Evolutionary conservation across 2,329 filamentous ascomycete species (phyloP), one percentile per base, ranked within the genome.

Genomic region (Neoascochyta sp.): DNA sequence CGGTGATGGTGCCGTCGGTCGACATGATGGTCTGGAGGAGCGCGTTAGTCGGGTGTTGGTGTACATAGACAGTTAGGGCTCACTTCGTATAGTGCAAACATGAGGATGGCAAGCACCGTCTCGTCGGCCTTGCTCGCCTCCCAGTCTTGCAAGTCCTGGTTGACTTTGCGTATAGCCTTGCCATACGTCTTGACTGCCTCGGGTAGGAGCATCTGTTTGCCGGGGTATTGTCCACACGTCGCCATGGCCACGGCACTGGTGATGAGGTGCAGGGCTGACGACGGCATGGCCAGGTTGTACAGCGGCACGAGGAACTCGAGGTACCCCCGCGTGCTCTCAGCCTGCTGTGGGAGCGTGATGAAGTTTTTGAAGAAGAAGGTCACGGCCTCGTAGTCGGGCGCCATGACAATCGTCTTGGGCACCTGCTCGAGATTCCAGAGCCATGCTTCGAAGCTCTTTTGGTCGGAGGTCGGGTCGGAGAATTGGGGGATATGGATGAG

Each of bases 331-430:
- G 57, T 57, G 16, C 48, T 58, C 27, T 65, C 63, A 4, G 54
- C 51, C 41, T 62, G 52, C 31, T 57, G 57, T 4, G 62, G 62
- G 12, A 62, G 41, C 8, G 57, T 44, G 31, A 65, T 57, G 36
- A 65, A 64, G 30, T 66, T 65, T 9, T 54, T 55, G 45, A 66
- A 65, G 45, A 66, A 66, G 49, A 66, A 66, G 2, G 60, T 55
- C 3, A 60, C 54, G 5, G 62, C 62, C 42, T 63, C 57, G 21
- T 47, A 52, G 39, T 65, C 61, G 9, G 57, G 54, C 3, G 56
- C 48, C 25, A 59, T 39, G 2, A 41, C 41, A 16, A 63, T 48
- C 9, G 42, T 50, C 0, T 39, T 32, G 6, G 58, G 54, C 3
- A 63, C 33, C 20, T 49, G 38, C 19, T 56, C 42, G 16, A 57